Evolutionary conservation across 805 yeast genomes (phyloP), one percentile per base, ranked within the genome.

Genomic region (Cyberlindnera saturnus): DNA sequence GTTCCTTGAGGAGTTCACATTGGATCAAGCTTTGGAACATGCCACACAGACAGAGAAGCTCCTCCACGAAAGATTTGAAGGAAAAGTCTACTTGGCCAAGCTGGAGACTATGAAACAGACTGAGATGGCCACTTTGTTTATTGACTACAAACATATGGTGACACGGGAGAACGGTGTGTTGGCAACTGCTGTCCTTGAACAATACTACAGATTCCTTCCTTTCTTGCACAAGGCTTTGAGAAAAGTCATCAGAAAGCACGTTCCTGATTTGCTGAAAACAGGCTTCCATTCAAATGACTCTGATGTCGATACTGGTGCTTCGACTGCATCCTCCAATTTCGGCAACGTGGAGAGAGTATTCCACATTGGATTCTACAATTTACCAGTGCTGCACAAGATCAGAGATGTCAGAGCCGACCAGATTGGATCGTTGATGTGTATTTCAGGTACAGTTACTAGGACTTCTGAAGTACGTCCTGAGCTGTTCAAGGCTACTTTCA

Each of bases 381-480:
- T 93, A 44, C 96, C 97, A 1, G 67, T 86, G 0, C 74, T 84
- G 15, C 79, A 86, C 56, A 77, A 96, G 62, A 84, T 93, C 53
- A 79, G 99, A 59, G 98, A 91, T 58, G 74, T 93, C 45, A 76
- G 93, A 57, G 86, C 97, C 2, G 95, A 86, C 52, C 83, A 82
- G 51, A 83, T 93, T 45, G 99, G 98, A 14, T 73, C 85, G 9
- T 72, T 91, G 47, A 73, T 88, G 68, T 72, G 91, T 9, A 85
- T 91, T 30, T 81, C 91, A 8, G 99, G 98, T 43, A 93, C 99
- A 0, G 96, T 93, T 5, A 91, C 98, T 0, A 78, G 98, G 62
- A 88, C 98, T 0, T 83, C 95, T 18, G 98, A 93, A 66, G 97
- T 93, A 11, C 78, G 98, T 45, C 99, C 99, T 0, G 99, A 93